phyloP scores from a whole-genome alignment of 345 rosid genomes.

The Isatis tinctoria region DNA sequence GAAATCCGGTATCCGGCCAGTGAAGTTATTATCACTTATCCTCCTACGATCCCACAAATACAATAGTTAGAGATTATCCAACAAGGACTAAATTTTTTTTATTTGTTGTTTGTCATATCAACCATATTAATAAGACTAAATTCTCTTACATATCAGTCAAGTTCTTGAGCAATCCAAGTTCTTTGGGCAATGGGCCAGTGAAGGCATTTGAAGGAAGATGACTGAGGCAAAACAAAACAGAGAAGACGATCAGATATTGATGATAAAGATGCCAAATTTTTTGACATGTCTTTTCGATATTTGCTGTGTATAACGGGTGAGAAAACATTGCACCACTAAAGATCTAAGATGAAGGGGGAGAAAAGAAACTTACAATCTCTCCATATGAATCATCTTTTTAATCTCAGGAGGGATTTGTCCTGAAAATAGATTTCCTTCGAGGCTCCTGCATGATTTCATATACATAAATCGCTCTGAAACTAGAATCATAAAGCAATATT shows the following conservation, averaged over 20 bases:
- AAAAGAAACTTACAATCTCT: slow-evolving; percentile 53
- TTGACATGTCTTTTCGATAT: not conserved
- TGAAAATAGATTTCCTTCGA: slow-evolving; percentile 73
- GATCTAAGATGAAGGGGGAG: not conserved
- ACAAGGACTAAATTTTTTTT: not conserved
- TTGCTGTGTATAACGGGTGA: not conserved
- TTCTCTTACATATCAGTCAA: slow-evolving; percentile 67
- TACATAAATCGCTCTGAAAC: not conserved
- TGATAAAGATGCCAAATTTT: not conserved
- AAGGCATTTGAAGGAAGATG: slow-evolving; percentile 64
- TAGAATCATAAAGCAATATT: not conserved
- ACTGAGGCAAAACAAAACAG: slow-evolving; percentile 37
- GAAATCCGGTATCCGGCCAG: slow-evolving; percentile 64
- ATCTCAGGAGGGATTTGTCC: slow-evolving; percentile 77
- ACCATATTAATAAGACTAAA: not conserved
- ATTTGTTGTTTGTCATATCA: not conserved
- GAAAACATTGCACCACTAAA: not conserved
- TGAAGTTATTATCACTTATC: slow-evolving; percentile 66
- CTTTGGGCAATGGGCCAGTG: slow-evolving; percentile 54
- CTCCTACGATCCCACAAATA: slow-evolving; percentile 45
- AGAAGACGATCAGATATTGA: not conserved
- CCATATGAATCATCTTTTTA: slow-evolving; percentile 49
- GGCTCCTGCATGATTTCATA: slow-evolving; percentile 47
- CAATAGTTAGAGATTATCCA: not conserved
- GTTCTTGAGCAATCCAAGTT: slow-evolving; percentile 54